Conservation (phyloP, 306 rosid genomes). For the Psophocarpus tetragonolobus region DNA sequence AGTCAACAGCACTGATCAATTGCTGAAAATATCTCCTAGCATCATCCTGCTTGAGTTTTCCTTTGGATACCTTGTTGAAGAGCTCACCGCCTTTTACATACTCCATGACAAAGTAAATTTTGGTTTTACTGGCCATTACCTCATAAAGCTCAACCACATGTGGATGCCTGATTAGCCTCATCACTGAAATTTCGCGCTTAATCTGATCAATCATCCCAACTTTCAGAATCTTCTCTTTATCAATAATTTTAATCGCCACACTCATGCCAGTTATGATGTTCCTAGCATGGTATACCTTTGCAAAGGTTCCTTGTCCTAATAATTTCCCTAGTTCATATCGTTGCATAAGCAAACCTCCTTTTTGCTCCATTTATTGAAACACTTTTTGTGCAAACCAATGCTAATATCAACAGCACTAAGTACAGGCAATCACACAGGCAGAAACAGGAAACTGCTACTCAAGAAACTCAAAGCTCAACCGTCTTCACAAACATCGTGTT, state of each 20-base stretch:
- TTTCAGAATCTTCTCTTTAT: conserved; percentile 68
- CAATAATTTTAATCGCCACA: conserved; percentile 79
- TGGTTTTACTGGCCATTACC: conserved; percentile 93
- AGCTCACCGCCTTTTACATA: conserved; percentile 88
- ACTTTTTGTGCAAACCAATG: conserved; percentile 24
- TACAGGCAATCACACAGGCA: background rate
- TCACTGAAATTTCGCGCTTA: conserved; percentile 88
- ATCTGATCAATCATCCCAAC: conserved; percentile 90
- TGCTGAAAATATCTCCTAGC: conserved; percentile 87
- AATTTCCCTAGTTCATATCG: conserved; percentile 71
- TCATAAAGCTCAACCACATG: conserved; percentile 90
- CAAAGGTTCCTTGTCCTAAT: conserved; percentile 96
- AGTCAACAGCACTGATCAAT: conserved; percentile 83
- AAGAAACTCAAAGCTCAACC: conserved; percentile 64
- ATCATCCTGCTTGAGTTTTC: conserved; percentile 72
- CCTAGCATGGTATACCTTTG: conserved; percentile 81
- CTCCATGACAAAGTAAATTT: conserved; percentile 91
- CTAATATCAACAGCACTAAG: conserved; percentile 32
- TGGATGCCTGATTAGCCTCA: conserved; percentile 82
- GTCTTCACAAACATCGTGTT: conserved; percentile 61
- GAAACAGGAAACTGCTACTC: conserved; percentile 32
- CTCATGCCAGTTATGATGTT: conserved; percentile 57
- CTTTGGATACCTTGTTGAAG: conserved; percentile 75
- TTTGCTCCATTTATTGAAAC: conserved; percentile 56
- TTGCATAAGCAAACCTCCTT: conserved; percentile 76